These are phyloP conservation scores for Cornus suecica DNA, from an alignment of 148 eudicot genomes.

Conservation along the genomic window DNA sequence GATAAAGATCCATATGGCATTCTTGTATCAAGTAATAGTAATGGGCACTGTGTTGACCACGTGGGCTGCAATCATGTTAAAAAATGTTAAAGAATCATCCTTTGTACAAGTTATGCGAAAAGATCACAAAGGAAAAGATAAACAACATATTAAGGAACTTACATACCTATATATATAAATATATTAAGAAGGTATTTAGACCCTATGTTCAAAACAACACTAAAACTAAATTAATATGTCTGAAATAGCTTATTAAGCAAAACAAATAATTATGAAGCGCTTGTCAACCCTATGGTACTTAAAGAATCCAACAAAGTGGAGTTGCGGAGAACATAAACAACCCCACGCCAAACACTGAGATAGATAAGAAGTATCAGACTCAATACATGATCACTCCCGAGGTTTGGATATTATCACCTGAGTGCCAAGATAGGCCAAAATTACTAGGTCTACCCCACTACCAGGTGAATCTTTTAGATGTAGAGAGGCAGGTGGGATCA, in stretches of 20 bases:
- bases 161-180: too few relatives aligned
- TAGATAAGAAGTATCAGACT: not conserved
- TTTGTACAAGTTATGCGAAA: not conserved
- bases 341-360: not conserved
- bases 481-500: too few relatives aligned
- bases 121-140: not conserved
- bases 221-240: not conserved
- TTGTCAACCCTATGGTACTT: not conserved
- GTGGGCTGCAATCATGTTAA: constrained; percentile 57
- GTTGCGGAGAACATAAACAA: not conserved
- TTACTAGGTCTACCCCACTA: too few relatives aligned
- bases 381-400: not conserved
- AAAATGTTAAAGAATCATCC: constrained; percentile 14
- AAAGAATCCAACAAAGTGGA: not conserved
- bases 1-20: constrained; percentile 75
- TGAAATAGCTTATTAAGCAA: not conserved
- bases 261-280: not conserved
- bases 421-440: too few relatives aligned
- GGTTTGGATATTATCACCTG: too few relatives aligned
- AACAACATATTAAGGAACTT: constrained; percentile 1
- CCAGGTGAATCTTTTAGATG: too few relatives aligned
- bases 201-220: not conserved
- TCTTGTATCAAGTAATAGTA: constrained; percentile 81
- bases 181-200: not conserved
- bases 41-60: constrained; percentile 78